Percentiles rank a stretch among this genome's conserved stretches.
These are phyloP conservation scores for Aquanectria penicillioides DNA, from an alignment of 2,329 filamentous ascomycete genomes.

Conservation along the genomic window DNA sequence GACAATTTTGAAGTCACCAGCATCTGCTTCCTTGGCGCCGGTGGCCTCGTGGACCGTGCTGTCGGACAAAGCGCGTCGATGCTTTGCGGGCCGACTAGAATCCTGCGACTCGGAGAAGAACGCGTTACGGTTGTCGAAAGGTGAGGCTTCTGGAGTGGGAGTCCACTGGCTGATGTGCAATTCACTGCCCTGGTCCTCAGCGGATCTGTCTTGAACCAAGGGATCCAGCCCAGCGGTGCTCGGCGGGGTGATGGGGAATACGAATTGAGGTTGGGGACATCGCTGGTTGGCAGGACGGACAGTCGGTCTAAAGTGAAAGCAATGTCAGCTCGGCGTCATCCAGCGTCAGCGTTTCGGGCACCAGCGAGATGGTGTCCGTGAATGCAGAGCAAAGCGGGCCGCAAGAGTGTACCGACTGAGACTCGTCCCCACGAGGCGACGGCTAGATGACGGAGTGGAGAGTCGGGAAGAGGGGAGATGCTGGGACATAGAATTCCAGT, in stretches of 20 bases:
- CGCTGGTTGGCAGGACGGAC: constrained; percentile 70
- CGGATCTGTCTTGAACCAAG: constrained; percentile 44
- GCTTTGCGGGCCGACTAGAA: constrained; percentile 46
- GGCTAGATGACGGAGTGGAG: constrained; percentile 25
- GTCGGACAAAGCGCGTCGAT: constrained; percentile 77
- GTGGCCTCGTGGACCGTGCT: constrained; percentile 77
- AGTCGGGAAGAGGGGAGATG: constrained; percentile 21
- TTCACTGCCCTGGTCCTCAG: constrained; percentile 40
- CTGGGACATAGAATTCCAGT: constrained; percentile 26
- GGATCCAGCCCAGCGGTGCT: constrained; percentile 66
- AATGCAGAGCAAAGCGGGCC: constrained; percentile 23
- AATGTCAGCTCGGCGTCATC: constrained; percentile 28
- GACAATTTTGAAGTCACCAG: constrained; percentile 80
- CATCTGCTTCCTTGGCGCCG: constrained; percentile 63
- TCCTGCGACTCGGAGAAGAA: constrained; percentile 44
- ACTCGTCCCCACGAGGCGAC: constrained; percentile 30
- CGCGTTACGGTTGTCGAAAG: constrained; percentile 47
- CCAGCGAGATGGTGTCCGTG: constrained; percentile 17
- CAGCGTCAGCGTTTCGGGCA: constrained; percentile 25
- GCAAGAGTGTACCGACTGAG: constrained; percentile 19
- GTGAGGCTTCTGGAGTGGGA: constrained; percentile 51
- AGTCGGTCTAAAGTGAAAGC: constrained; percentile 59
- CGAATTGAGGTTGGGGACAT: constrained; percentile 69
- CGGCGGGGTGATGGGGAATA: constrained; percentile 69
- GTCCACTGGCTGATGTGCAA: constrained; percentile 54